phyloP scores from a whole-genome alignment of 768 basidiomycete genomes.

The Tubosaeta sp. region DNA sequence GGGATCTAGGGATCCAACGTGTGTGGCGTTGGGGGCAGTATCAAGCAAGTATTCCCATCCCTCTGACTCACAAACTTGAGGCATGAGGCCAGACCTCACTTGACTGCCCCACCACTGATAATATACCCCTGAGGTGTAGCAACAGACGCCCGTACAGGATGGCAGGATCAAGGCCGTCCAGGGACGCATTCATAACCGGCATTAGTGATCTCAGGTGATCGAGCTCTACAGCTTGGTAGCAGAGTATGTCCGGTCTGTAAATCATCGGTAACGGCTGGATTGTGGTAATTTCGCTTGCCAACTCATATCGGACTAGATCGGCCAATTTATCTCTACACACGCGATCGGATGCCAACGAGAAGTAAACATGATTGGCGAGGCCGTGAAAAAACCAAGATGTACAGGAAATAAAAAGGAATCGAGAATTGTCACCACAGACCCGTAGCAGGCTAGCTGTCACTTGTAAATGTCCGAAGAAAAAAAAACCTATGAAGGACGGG shows the following conservation, averaged over 20 bases:
- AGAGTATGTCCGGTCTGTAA: slow-evolving; percentile 7
- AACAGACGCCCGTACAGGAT: slow-evolving; percentile 26
- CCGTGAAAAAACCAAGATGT: not conserved
- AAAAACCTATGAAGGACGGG: not conserved
- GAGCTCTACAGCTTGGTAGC: slow-evolving; percentile 24
- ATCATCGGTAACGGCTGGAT: too few species aligned
- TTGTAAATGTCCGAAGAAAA: not conserved
- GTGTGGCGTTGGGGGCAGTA: not conserved
- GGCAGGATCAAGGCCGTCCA: slow-evolving; percentile 5
- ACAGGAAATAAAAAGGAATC: not conserved
- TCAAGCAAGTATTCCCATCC: not conserved
- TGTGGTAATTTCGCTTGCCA: too few species aligned
- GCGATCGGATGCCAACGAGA: slow-evolving; percentile 1
- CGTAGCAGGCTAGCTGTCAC: not conserved
- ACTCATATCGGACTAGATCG: not conserved
- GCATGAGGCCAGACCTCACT: not conserved
- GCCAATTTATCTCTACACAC: not conserved
- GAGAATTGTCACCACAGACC: not conserved
- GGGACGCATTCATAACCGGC: not conserved
- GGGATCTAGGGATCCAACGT: too few species aligned
- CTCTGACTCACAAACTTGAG: not conserved
- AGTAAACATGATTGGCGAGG: not conserved
- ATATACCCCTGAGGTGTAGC: not conserved
- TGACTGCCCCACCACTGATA: not conserved
- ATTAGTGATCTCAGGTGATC: not conserved